Base-by-base conservation (phyloP, 208 protist species). In the Trypanosoma mega region DNA sequence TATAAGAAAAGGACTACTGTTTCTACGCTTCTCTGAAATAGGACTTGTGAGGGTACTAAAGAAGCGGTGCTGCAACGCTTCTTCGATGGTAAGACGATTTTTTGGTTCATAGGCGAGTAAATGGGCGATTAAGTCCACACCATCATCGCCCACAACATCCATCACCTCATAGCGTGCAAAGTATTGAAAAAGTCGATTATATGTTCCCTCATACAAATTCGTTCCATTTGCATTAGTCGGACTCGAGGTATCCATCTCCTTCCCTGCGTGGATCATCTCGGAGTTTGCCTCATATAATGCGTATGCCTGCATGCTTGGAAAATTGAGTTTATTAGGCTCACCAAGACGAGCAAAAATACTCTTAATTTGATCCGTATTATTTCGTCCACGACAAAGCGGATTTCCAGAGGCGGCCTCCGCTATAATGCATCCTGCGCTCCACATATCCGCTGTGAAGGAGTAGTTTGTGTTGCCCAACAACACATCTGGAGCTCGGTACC, bases 401-500 rank as follows among this genome's bases (percentile, higher is more conserved):
- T 63, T 74, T 11, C 87, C 82, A 27, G 72, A 75, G 26, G 89
- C 86, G 20, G 93, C 48, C 48, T 98, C 92, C 0, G 85, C 76
- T 33, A 97, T 80, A 47, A 98, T 97, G 63, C 95, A 98, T 27
- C 90, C 93, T 41, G 92, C 56, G 36, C 90, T 93, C 93, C 92
- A 98, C 33, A 95, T 78, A 45, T 98, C 95, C 7, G 94, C 80
- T 18, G 80, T 74, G 62, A 66, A 85, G 45, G 44, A 60, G 64
- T 90, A 91, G 52, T 92, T 84, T 21, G 76, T 87, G 61, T 83
- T 86, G 14, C 90, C 90, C 1, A 98, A 73, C 8, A 97, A 63
- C 8, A 97, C 73, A 63, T 98, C 96, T 5, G 96, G 96, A 33
- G 88, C 82, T 52, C 93, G 85, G 58, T 98, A 98, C 94, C 95